Evolutionary conservation across 495 filamentous ascomycete genomes (phyloP).

Genomic region (Neurospora sublineolata): DNA sequence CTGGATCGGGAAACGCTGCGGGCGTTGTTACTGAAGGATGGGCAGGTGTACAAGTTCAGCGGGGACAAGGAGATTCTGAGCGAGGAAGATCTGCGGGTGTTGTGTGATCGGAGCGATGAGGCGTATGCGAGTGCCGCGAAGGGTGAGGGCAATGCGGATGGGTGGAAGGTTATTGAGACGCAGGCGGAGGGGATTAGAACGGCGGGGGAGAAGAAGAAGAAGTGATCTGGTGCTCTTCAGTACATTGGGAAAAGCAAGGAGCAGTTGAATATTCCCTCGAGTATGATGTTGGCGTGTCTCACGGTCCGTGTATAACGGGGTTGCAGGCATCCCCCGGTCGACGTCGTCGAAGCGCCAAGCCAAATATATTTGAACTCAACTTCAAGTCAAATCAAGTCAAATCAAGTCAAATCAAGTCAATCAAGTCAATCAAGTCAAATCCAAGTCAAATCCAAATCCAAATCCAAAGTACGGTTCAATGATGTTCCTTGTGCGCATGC

Average conservation of each 20-base stretch:
- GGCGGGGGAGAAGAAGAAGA: slow-evolving; percentile 9
- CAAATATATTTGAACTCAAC: background rate
- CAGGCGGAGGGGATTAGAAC: slow-evolving; percentile 31
- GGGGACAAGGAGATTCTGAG: slow-evolving; percentile 54
- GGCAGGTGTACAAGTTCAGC: slow-evolving; percentile 49
- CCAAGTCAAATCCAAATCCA: background rate
- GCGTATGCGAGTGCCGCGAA: slow-evolving; percentile 73
- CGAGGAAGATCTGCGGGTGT: slow-evolving; percentile 61
- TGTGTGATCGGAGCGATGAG: slow-evolving; percentile 76
- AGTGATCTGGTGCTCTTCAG: background rate
- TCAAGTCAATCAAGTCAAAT: background rate
- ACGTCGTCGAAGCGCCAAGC: background rate
- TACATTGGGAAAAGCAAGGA: background rate
- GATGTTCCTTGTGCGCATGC: background rate
- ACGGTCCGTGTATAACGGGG: background rate
- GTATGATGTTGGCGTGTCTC: background rate
- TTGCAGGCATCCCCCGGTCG: background rate
- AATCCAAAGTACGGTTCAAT: background rate
- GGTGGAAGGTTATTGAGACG: slow-evolving; percentile 62
- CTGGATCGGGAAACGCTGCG: slow-evolving; percentile 49
- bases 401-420: too few relatives aligned
- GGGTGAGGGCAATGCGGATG: slow-evolving; percentile 50
- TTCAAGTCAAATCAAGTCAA: background rate
- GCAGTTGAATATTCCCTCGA: background rate
- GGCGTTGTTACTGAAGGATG: slow-evolving; percentile 50